phyloP scores from a whole-genome alignment of 1,284 basidiomycete species.

The Trichosporon sp. region DNA sequence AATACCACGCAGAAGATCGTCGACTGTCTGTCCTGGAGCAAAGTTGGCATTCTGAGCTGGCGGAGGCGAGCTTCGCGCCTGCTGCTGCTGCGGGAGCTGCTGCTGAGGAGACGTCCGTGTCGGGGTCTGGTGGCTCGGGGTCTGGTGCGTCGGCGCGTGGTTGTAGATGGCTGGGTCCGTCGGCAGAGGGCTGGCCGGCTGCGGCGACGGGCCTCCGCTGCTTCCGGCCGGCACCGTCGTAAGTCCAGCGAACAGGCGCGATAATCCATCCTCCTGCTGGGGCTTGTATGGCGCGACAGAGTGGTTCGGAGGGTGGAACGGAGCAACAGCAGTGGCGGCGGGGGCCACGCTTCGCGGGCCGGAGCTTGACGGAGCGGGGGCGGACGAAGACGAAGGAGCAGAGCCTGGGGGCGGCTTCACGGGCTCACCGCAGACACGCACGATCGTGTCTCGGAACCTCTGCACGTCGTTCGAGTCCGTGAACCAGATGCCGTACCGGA shows the following conservation, averaged over 20 bases:
- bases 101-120: background rate
- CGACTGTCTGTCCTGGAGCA: slow-evolving; percentile 49
- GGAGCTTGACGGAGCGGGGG: background rate
- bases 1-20: slow-evolving; percentile 49
- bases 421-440: slow-evolving; percentile 49
- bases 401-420: slow-evolving; percentile 25
- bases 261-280: slow-evolving; percentile 40
- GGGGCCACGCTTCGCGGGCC: background rate
- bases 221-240: slow-evolving; percentile 25
- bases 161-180: slow-evolving; percentile 8
- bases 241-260: slow-evolving; percentile 48
- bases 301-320: slow-evolving; percentile 15
- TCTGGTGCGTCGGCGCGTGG: background rate
- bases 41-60: slow-evolving; percentile 19
- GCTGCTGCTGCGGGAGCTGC: background rate
- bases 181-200: background rate
- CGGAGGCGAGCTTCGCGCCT: slow-evolving; percentile 9
- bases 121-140: too few species aligned
- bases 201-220: background rate
- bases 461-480: slow-evolving; percentile 42
- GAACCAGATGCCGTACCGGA: slow-evolving; percentile 47
- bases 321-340: slow-evolving; percentile 5
- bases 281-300: slow-evolving; percentile 7
- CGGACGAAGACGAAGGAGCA: slow-evolving; percentile 2
- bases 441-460: slow-evolving; percentile 40